These are phyloP conservation scores for Aegilops sharonensis DNA, from an alignment of 176 grass and related monocot species.

Conservation along the genomic window DNA sequence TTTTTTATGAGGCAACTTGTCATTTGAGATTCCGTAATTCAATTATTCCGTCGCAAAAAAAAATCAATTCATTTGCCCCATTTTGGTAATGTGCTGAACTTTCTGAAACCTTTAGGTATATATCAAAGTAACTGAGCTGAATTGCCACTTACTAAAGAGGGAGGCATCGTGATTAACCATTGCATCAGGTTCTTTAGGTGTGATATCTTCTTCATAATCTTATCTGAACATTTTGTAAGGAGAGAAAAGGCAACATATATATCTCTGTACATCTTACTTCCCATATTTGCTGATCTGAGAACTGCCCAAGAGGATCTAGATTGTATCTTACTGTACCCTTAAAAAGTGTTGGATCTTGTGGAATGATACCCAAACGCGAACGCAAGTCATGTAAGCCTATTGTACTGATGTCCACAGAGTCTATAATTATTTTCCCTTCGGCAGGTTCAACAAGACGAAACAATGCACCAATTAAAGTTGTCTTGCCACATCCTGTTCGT, in stretches of 20 bases:
- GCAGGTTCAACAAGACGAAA: conserved; percentile 86
- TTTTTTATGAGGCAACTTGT: not conserved
- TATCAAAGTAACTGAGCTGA: not conserved
- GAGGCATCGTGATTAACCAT: not conserved
- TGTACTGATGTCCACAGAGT: conserved; percentile 56
- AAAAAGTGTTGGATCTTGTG: no score
- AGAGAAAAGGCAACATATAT: not conserved
- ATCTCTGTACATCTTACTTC: conserved; percentile 42
- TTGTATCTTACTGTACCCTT: no score
- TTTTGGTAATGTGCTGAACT: not conserved
- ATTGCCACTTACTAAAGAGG: not conserved
- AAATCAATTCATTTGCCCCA: no score
- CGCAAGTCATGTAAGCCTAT: no score
- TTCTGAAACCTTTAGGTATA: not conserved
- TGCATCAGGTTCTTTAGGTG: conserved; percentile 1
- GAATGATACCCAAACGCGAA: no score
- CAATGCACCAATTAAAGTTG: conserved; percentile 78
- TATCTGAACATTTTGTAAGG: not conserved
- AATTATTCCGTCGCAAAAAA: not conserved
- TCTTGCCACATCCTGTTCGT: conserved; percentile 85
- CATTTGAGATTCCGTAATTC: no score
- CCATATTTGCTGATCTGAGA: conserved; percentile 79
- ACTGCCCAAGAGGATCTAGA: conserved; percentile 34
- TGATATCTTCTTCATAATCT: not conserved
- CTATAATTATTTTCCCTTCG: conserved; percentile 80